Base-by-base conservation (phyloP, 164 flowering plant species). In the Berberis vulgaris region DNA sequence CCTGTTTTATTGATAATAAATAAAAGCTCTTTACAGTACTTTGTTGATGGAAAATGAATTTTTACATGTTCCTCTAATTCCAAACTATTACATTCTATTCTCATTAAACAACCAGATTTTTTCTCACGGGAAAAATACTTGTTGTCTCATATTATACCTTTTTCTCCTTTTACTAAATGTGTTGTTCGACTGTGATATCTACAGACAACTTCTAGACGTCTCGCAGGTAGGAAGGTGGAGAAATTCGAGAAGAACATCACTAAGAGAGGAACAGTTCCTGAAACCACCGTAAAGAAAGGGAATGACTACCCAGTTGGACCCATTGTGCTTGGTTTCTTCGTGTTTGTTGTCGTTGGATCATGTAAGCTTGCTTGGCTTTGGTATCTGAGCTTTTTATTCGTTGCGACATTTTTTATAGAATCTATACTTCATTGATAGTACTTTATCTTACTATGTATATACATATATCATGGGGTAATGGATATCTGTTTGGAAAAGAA, bases 271-370 rank as follows among this genome's bases (percentile, higher is more conserved):
- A 53, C 67, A 41, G 80, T 79, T 39, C 82, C 82, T 13, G 80
- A 87, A 65, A 79, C 93, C 39, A 78, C 80, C 41, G 39, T 65
- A 2, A 85, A 87, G 78, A 87, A 87, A 72, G 89, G 86, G n/a
- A 81, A 69, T 66, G 84, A 85, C 68, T 87, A 87, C 59, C 85
- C 89, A 2, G 86, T 87, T 64, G 88, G 86, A 10, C 93, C 93
- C 13, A 49, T 87, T 46, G 65, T 85, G 57, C 85, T 85, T 67
- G 94, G 94, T 0, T 84, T 87, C 74, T 85, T 87, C 72, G 65
- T 85, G 1, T 87, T 87, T 67, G 90, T 87, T 45, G 93, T 87
- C 72, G 81, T 87, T 42, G 93, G 93, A 47, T 87, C 93, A 47
- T 87, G 93, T 87, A 73, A 82, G 84, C 70, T 65, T 61, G 10